Percentiles rank a stretch among this genome's conserved stretches.
Evolutionary conservation across 2,329 filamentous ascomycete species (phyloP).

Genomic region (Mycosphaerelloides madeirae): DNA sequence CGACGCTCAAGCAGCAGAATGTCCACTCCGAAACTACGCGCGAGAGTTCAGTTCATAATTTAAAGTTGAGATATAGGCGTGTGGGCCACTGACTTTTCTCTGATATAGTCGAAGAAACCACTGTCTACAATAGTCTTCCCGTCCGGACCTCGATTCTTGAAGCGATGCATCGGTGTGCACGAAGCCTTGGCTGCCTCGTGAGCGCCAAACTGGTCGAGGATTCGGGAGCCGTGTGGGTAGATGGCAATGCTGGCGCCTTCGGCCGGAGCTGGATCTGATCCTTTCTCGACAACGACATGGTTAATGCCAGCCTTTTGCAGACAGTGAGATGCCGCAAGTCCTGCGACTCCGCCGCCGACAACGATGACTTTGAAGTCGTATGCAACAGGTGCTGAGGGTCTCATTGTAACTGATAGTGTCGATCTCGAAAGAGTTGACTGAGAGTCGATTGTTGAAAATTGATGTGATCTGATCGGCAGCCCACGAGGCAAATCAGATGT

Average conservation of each 20-base stretch:
- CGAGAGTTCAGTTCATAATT: conserved; percentile 22
- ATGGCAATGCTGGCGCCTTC: conserved; percentile 49
- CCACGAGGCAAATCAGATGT: too few relatives aligned
- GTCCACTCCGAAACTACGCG: conserved; percentile 22
- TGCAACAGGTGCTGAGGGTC: too few relatives aligned
- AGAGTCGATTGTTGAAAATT: too few relatives aligned
- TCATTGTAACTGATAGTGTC: too few relatives aligned
- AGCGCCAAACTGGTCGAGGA: conserved; percentile 49
- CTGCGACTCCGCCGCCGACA: conserved; percentile 47
- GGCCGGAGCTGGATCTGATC: conserved; percentile 40
- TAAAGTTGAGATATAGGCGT: conserved; percentile 4
- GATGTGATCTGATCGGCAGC: too few relatives aligned
- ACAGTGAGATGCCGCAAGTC: conserved; percentile 44
- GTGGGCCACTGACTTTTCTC: conserved; percentile 7
- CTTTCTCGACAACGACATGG: conserved; percentile 47
- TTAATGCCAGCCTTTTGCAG: conserved; percentile 46
- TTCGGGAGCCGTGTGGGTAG: conserved; percentile 39
- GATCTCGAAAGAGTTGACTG: too few relatives aligned
- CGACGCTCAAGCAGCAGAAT: conserved; percentile 28
- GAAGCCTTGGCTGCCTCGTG: conserved; percentile 15
- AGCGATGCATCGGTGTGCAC: conserved; percentile 9
- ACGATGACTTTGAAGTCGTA: conserved; percentile 38
- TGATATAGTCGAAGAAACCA: background rate
- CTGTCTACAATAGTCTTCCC: too few relatives aligned
- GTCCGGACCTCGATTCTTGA: too few relatives aligned